phyloP scores from a whole-genome alignment of 2,329 filamentous ascomycete genomes.

The Neopestalotiopsis sp. region DNA sequence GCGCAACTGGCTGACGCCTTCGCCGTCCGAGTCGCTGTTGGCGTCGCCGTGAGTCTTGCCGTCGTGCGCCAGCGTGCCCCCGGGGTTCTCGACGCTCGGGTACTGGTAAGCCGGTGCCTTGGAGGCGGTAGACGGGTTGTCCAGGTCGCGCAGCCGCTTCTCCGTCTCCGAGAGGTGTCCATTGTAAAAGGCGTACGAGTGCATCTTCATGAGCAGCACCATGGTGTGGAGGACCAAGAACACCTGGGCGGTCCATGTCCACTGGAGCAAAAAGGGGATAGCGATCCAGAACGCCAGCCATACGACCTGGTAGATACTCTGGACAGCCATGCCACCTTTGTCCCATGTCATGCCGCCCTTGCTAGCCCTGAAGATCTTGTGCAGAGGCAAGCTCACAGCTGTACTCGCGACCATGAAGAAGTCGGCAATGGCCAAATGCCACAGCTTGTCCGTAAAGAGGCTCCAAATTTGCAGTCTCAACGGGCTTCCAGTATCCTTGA shows the following conservation, averaged over 20 bases:
- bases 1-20: constrained; percentile 71
- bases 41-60: constrained; percentile 39
- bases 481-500: constrained; percentile 91
- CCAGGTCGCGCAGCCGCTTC: constrained; percentile 78
- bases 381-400: constrained; percentile 73
- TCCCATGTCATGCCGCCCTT: constrained; percentile 71
- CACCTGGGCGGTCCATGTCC: constrained; percentile 98
- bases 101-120: constrained; percentile 79
- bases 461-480: constrained; percentile 87
- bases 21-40: constrained; percentile 41
- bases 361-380: constrained; percentile 67
- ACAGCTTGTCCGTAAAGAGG: constrained; percentile 86
- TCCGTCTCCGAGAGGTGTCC: constrained; percentile 91
- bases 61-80: constrained; percentile 38
- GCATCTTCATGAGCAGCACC: constrained; percentile 97
- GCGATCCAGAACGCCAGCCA: constrained; percentile 87
- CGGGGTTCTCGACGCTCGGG: constrained; percentile 64
- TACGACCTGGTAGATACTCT: constrained; percentile 78
- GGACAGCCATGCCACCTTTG: constrained; percentile 77
- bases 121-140: constrained; percentile 74
- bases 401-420: constrained; percentile 83
- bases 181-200: constrained; percentile 98
- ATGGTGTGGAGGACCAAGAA: constrained; percentile 92
- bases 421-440: constrained; percentile 85
- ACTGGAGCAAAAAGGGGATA: constrained; percentile 83